Percentiles rank a stretch among this genome's conserved stretches.
Evolutionary conservation across 2,329 filamentous ascomycete species (phyloP).

Genomic region (Ceratocystis huliohia): DNA sequence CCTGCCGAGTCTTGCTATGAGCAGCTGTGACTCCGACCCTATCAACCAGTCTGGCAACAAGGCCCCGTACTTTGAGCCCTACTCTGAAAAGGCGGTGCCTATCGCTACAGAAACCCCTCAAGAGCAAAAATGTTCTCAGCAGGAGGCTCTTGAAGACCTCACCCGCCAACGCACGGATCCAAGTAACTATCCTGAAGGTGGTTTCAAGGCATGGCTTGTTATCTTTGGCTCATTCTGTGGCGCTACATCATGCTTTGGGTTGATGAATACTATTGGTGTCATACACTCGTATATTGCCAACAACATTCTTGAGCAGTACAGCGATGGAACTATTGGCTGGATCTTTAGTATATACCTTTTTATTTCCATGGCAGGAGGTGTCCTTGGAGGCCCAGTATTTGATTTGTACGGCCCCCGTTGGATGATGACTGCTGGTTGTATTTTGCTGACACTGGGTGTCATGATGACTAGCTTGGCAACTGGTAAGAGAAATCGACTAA

Average conservation of each 20-base stretch:
- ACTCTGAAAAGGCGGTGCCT: conserved; percentile 5
- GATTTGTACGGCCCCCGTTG: conserved; percentile 59
- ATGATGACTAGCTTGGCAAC: conserved; percentile 58
- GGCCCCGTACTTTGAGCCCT: conserved; percentile 14
- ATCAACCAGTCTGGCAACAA: conserved; percentile 9
- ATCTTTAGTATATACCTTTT: conserved; percentile 75
- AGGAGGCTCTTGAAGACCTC: conserved; percentile 15
- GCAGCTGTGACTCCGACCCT: conserved; percentile 15
- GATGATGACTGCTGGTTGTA: conserved; percentile 52
- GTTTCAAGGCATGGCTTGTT: conserved; percentile 58
- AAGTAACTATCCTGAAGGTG: conserved; percentile 43
- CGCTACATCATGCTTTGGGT: conserved; percentile 56
- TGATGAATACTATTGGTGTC: conserved; percentile 63
- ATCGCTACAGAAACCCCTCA: neutral
- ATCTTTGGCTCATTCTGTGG: conserved; percentile 65
- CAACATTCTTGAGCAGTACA: conserved; percentile 58
- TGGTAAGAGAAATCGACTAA: conserved; percentile 27
- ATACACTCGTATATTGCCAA: conserved; percentile 65
- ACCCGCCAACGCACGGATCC: conserved; percentile 19
- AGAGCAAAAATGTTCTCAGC: conserved; percentile 4
- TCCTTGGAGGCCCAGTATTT: conserved; percentile 73
- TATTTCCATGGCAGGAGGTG: conserved; percentile 66
- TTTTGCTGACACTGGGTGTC: conserved; percentile 48
- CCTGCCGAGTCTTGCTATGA: conserved; percentile 6
- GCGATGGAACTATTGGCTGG: conserved; percentile 63